Conservation (phyloP, 768 basidiomycete species). For the Trametes cinnabarina region DNA sequence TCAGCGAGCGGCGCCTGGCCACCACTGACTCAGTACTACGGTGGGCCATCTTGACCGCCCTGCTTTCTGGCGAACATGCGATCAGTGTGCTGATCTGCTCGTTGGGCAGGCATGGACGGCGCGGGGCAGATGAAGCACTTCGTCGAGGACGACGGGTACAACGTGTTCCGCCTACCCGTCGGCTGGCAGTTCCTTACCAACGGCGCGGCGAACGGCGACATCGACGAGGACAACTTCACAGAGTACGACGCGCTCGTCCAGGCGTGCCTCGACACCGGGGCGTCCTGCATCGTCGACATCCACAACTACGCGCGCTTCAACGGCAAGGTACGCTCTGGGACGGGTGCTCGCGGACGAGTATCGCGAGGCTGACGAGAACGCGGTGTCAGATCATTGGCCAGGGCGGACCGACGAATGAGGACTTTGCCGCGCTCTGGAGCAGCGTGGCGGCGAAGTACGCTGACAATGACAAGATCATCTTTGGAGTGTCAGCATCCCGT, state of each 20-base stretch:
- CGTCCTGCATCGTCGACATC: conserved; percentile 49
- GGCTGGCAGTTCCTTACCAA: conserved; percentile 20
- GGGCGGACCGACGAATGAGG: conserved; percentile 41
- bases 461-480: conserved; percentile 37
- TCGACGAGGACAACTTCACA: conserved; percentile 38
- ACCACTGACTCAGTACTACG: conserved; percentile 48
- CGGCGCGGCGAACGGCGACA: conserved; percentile 48
- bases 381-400: conserved; percentile 33
- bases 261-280: conserved; percentile 39
- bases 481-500: conserved; percentile 11
- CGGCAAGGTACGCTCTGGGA: conserved; percentile 25
- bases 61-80: not conserved
- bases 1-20: conserved; percentile 37
- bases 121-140: conserved; percentile 29
- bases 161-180: conserved; percentile 19
- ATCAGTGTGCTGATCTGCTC: not conserved
- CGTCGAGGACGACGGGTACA: conserved; percentile 24
- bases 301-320: conserved; percentile 63
- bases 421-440: conserved; percentile 41
- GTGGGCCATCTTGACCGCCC: conserved; percentile 16
- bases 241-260: conserved; percentile 49
- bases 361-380: not conserved
- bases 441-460: conserved; percentile 41
- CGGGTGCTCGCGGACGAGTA: no score
- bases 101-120: conserved; percentile 8